Conservation (phyloP, 2,329 filamentous ascomycete genomes). For the Penicillium vulpinum region DNA sequence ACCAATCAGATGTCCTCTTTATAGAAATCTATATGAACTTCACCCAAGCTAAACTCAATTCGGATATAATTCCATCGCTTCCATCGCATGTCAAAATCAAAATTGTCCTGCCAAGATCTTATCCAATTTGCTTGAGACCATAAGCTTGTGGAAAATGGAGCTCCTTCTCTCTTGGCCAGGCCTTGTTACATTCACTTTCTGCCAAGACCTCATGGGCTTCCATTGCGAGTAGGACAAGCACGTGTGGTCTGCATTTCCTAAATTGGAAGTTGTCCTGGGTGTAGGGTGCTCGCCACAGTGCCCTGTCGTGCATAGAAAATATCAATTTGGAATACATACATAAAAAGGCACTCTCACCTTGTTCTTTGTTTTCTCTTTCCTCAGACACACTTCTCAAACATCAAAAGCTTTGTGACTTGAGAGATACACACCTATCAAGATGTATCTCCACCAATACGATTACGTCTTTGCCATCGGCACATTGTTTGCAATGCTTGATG, state of each 20-base stretch:
- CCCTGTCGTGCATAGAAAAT: conserved; percentile 1
- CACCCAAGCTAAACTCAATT: conserved; percentile 2
- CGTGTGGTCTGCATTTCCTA: conserved; percentile 15
- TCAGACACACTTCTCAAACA: no score
- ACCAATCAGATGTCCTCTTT: background rate
- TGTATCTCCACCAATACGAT: conserved; percentile 63
- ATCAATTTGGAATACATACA: conserved; percentile 7
- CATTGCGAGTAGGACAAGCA: conserved; percentile 21
- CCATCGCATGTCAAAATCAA: background rate
- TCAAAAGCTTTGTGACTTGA: no score
- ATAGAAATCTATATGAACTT: background rate
- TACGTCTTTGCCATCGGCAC: conserved; percentile 77
- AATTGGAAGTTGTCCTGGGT: background rate
- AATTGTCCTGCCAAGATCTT: conserved; percentile 3
- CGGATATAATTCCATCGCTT: conserved; percentile 7
- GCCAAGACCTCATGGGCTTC: conserved; percentile 13
- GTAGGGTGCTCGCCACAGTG: background rate
- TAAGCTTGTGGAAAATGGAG: conserved; percentile 8
- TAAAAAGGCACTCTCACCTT: conserved; percentile 2
- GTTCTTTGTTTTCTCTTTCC: background rate
- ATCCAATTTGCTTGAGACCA: conserved; percentile 6
- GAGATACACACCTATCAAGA: conserved; percentile 44
- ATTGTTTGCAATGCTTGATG: conserved; percentile 72
- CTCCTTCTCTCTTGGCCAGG: background rate
- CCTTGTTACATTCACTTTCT: conserved; percentile 11